A percentile compares a stretch with the other conserved stretches of the same genome.
Conservation (phyloP, 2,329 filamentous ascomycete species). For the Paecilomyces variotii region DNA sequence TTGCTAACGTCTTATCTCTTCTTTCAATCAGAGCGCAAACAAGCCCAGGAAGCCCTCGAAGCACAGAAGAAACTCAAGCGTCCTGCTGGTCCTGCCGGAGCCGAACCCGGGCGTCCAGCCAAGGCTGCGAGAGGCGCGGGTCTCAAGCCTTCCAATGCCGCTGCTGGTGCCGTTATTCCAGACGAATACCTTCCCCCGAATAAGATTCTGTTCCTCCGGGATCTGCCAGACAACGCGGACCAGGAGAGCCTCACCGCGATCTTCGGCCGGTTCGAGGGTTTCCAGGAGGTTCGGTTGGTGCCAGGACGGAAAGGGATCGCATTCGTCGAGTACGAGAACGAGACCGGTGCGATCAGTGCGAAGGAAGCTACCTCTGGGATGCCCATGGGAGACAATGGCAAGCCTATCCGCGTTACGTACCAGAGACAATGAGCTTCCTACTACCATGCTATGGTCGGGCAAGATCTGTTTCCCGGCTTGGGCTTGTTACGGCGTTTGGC, state of each 20-base stretch:
- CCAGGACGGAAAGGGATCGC: constrained; percentile 81
- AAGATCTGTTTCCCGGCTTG: constrained; percentile 11
- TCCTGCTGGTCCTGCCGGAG: constrained; percentile 40
- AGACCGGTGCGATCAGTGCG: constrained; percentile 80
- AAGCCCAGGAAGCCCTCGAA: constrained; percentile 72
- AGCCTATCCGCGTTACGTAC: constrained; percentile 90
- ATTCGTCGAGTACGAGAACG: constrained; percentile 92
- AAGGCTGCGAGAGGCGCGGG: constrained; percentile 66
- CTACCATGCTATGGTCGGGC: constrained; percentile 10
- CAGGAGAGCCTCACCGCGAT: constrained; percentile 70
- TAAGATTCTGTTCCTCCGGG: constrained; percentile 91
- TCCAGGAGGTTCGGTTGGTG: constrained; percentile 84
- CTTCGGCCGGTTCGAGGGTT: constrained; percentile 86
- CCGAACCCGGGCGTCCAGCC: constrained; percentile 48
- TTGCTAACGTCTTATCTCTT: not conserved
- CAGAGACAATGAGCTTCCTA: constrained; percentile 63
- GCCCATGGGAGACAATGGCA: constrained; percentile 63
- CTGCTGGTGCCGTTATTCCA: constrained; percentile 67
- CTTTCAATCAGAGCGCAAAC: constrained; percentile 55
- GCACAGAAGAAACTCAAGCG: constrained; percentile 70
- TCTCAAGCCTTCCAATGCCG: constrained; percentile 65
- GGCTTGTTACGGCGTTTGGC: constrained; percentile 21
- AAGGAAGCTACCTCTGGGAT: constrained; percentile 90
- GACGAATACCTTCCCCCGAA: constrained; percentile 97
- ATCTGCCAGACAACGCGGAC: constrained; percentile 79